Evolutionary conservation across 495 filamentous ascomycete genomes (phyloP), one percentile per base, ranked within the genome.

Genomic region (Aspergillus sclerotiicarbonarius): DNA sequence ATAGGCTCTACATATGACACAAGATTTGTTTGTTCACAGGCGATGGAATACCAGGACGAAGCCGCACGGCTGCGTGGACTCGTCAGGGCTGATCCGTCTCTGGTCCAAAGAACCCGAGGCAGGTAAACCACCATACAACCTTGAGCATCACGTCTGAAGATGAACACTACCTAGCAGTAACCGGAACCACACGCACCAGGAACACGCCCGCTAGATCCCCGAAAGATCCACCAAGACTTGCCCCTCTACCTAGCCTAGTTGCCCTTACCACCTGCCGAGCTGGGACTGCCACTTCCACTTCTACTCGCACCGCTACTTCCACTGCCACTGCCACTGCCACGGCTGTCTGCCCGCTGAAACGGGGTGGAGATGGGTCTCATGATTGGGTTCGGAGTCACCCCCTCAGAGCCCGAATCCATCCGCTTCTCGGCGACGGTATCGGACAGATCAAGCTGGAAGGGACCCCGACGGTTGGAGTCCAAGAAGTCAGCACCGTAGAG

Each of bases 221-320:
- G 1, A 41, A 41, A n/a, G 15, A 41, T 5, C 25, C 25, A 41
- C 5, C 37, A 41, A 37, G 13, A 37, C 33, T 37, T 10, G 9
- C n/a, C 9, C 13, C n/a, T 41, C 37, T 15, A 6, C 21, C 12
- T 32, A 39, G 25, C 53, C 58, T 43, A 66, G 51, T 58, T 60
- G 16, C 61, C 62, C 58, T 71, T 72, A 44, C 69, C 74, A 51
- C 65, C 69, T 4, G 66, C 63, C 56, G 76, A 77, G 57, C 68
- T 69, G 43, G 78, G 76, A 70, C 77, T 80, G 54, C 73, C 76
- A 59, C 69, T 77, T 32, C 73, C 73, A 56, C 74, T 78, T 19
- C 73, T 63, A 53, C 68, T 74, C 51, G 68, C 72, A 37, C 74
- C 73, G 61, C 77, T 79, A 31, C 71, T 64, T 20, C 74, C 64